Percentiles rank a stretch among this genome's conserved stretches.
phyloP scores from a whole-genome alignment of 345 rosid genomes.

The Eucalyptus grandis region DNA sequence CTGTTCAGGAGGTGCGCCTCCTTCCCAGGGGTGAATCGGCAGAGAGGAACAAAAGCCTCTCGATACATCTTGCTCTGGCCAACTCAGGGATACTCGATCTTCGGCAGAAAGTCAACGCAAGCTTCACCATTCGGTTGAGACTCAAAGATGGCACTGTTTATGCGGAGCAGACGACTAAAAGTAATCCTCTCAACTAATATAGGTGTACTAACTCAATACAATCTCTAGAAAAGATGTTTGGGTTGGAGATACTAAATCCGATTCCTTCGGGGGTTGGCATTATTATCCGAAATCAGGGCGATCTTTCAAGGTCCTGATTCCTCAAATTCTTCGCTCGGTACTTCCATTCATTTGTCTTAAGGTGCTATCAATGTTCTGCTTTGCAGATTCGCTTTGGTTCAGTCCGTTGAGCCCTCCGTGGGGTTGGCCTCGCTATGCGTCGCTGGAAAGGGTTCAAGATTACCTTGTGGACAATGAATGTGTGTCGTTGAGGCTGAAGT shows the following conservation, averaged over 20 bases:
- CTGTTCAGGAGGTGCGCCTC: not conserved
- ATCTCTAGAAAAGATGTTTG: not conserved
- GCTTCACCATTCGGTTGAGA: not conserved
- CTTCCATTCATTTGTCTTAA: not conserved
- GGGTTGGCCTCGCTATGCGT: not conserved
- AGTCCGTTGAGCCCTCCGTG: not conserved
- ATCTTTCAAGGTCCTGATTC: not conserved
- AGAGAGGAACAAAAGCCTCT: not conserved
- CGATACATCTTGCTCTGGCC: not conserved
- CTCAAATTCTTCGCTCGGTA: not conserved
- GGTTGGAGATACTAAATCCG: not conserved
- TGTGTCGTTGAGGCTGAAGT: not conserved
- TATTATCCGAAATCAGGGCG: not conserved
- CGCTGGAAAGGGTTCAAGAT: not conserved
- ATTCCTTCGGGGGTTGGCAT: not conserved
- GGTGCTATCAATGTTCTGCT: not conserved
- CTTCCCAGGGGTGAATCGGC: not conserved
- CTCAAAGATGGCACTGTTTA: not conserved
- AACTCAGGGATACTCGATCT: not conserved
- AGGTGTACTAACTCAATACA: not conserved
- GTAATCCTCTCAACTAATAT: not conserved
- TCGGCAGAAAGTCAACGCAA: not conserved
- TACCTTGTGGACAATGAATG: not conserved
- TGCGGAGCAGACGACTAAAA: not conserved
- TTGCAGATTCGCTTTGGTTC: not conserved